phyloP scores from a whole-genome alignment of 2,329 filamentous ascomycete species.

The Xylariaceae sp. region DNA sequence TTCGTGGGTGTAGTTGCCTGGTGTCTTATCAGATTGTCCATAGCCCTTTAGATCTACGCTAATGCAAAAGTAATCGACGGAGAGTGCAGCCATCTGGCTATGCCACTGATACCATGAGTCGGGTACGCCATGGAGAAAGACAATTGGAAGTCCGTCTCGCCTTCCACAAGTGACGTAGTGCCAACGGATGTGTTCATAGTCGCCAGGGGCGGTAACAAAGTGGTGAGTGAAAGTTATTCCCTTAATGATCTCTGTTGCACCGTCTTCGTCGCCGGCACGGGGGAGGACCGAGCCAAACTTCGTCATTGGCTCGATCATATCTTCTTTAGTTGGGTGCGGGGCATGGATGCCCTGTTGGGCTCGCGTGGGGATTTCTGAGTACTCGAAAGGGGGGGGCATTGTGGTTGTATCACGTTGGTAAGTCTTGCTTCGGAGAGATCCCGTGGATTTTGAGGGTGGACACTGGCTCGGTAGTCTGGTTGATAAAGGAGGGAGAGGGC shows the following conservation, averaged over 20 bases:
- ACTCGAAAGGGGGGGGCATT: background rate
- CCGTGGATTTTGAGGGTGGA: background rate
- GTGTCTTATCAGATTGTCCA: background rate
- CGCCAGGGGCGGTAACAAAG: background rate
- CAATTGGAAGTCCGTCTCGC: background rate
- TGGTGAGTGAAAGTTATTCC: background rate
- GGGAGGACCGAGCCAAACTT: background rate
- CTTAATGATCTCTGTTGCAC: background rate
- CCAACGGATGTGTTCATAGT: background rate
- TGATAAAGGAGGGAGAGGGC: background rate
- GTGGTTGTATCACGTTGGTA: background rate
- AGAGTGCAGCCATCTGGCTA: background rate
- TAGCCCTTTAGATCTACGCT: background rate
- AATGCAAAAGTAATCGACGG: background rate
- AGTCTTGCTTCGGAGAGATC: background rate
- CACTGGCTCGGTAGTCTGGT: background rate
- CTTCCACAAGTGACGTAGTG: background rate
- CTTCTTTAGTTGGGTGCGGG: background rate
- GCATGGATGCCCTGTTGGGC: background rate
- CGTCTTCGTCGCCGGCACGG: background rate
- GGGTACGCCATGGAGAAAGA: background rate
- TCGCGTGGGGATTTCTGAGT: background rate
- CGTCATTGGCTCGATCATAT: background rate
- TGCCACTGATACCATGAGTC: background rate
- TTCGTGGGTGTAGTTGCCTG: background rate